Base-by-base conservation (phyloP, 768 basidiomycete species). In the Suillus hirtellus region DNA sequence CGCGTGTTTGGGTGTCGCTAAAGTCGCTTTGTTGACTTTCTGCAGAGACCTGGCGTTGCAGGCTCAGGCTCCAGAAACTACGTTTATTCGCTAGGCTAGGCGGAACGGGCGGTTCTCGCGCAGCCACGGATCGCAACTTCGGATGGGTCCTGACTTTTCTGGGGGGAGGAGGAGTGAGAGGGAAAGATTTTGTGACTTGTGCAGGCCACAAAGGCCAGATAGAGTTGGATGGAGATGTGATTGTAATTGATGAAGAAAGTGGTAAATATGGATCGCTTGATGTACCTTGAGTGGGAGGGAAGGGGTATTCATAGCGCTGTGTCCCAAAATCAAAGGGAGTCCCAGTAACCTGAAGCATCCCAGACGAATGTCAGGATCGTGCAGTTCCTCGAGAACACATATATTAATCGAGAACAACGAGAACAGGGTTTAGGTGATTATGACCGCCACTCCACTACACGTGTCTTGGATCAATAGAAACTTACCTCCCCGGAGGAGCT, bases 281-380 rank as follows among this genome's bases (percentile, higher is more conserved):
- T 0, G 75, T 68, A 62, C 66, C 68, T 68, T 75, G 75, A 50
- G 71, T 62, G 14, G 67, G 59, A 61, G 74, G 74, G 54, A 75
- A 75, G 0, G 74, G 74, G 52, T 75, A 75, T 59, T 75, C 74
- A 67, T 73, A 75, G 34, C 72, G 74, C 21, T 64, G 73, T 24
- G 74, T 65, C 46, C 74, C 75, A 49, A 73, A 68, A 69, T 76
- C 74, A 60, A 75, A 75, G 10, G 74, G 74, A 0, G 74, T 75
- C 55, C 74, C 67, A 64, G 76, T 71, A 61, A 75, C 76, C 74
- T 75, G 60, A 46, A 38, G 47, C 47, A 55, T 44, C 34, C 43
- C 43, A 49, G 42, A 47, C 37, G 43, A 58, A 62, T 34, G 52
- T 60, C 53, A 56, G 59, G 59, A 60, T 60, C n/a, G 37, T 50